Evolutionary conservation across 2,329 filamentous ascomycete genomes (phyloP), one percentile per base, ranked within the genome.

Genomic region (Colletotrichum gigasporum): DNA sequence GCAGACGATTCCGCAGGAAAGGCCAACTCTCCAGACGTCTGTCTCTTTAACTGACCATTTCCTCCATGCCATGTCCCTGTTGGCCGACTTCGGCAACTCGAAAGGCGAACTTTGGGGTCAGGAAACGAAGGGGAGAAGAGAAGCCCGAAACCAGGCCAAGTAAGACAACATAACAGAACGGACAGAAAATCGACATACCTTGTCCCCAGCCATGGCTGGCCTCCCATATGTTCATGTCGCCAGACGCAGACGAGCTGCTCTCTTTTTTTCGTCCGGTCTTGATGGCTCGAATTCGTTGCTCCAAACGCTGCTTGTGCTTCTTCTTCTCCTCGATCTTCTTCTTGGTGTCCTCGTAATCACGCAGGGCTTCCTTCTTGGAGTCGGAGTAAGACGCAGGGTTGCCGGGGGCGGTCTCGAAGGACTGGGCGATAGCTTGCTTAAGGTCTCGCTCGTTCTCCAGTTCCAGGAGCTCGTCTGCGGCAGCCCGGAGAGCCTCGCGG

Each of bases 391-490:
- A 8, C 10, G 35, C 28, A 3, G 44, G 35, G 22, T 63, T 45
- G 26, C 28, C 42, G 24, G 51, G 51, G 10, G 35, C 44, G 22
- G 47, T 50, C 11, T 61, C 61, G 35, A 26, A 30, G 14, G 63
- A 65, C 20, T 63, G 24, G 28, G 32, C 37, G 24, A 65, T 58
- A n/a, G 35, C 52, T 3, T 37, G 44, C 16, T 50, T 20, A 14
- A 63, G 18, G 20, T 56, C 50, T 26, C 37, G 28, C 39, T 65
- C 63, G 22, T 35, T 37, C 39, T 65, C 50, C n/a, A 63, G 44
- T n/a, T 57, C 56, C 22, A 64, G 48, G 5, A 64, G 34, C 28
- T 64, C 61, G 50, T 61, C 42, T 41, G 47, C 41, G 20, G 35
- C 28, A 3, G 41, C 30, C 12, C 30, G 20, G 30, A 64, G 45